These are phyloP conservation scores for Emydomyces testavorans DNA, from an alignment of 2,329 filamentous ascomycete species.

Conservation along the genomic window DNA sequence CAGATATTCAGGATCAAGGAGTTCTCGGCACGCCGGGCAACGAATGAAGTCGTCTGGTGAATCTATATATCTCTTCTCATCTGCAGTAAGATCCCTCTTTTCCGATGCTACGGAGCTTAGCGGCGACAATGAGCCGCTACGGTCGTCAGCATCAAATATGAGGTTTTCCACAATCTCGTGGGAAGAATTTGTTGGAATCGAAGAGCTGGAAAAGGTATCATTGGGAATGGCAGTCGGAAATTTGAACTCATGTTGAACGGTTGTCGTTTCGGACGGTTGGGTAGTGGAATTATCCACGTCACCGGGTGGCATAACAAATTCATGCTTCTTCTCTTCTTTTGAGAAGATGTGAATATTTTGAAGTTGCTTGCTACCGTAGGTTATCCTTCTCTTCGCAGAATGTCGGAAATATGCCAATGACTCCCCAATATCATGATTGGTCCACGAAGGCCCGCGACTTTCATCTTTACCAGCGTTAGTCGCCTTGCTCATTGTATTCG, in stretches of 20 bases:
- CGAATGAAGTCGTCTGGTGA: slow-evolving; percentile 21
- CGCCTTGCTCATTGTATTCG: background rate
- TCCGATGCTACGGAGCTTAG: slow-evolving; percentile 23
- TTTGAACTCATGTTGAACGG: slow-evolving; percentile 19
- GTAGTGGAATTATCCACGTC: background rate
- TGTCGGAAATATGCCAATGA: background rate
- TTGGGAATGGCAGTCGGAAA: slow-evolving; percentile 19
- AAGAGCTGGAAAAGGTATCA: slow-evolving; percentile 22
- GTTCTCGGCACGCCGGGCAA: slow-evolving; percentile 57
- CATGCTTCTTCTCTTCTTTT: slow-evolving; percentile 4
- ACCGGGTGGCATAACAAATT: slow-evolving; percentile 1
- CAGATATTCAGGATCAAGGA: slow-evolving; percentile 47
- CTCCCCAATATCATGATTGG: background rate
- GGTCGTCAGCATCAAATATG: slow-evolving; percentile 21
- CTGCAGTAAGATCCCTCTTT: slow-evolving; percentile 17
- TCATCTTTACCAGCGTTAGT: background rate
- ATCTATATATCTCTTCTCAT: slow-evolving; percentile 16
- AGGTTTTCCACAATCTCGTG: slow-evolving; percentile 14
- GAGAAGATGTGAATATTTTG: background rate
- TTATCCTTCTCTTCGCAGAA: background rate
- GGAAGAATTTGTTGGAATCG: slow-evolving; percentile 20
- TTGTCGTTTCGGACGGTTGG: background rate
- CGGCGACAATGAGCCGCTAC: slow-evolving; percentile 20
- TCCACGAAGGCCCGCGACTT: background rate
- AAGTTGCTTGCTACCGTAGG: background rate